phyloP scores from a whole-genome alignment of 2,329 filamentous ascomycete genomes.

The Aspergillus udagawae region DNA sequence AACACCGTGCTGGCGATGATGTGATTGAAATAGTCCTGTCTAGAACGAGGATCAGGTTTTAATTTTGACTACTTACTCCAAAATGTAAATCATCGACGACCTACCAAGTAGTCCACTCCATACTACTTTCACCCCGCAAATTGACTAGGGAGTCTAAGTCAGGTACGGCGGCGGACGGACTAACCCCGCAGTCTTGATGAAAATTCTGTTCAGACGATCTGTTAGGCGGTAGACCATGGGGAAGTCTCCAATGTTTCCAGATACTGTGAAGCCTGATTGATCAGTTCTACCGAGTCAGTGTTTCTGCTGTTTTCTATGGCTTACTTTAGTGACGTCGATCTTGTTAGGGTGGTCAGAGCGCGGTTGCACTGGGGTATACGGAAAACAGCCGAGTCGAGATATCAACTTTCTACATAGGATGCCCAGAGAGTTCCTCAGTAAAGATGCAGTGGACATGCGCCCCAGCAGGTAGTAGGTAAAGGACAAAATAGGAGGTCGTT shows the following conservation, averaged over 20 bases:
- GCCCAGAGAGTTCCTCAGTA: not conserved
- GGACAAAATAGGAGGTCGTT: not conserved
- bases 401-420: not conserved
- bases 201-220: constrained; percentile 7
- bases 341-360: not conserved
- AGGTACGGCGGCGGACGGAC: constrained; percentile 21
- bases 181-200: constrained; percentile 14
- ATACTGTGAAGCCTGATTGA: not conserved
- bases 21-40: constrained; percentile 12
- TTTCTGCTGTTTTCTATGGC: not conserved
- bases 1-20: constrained; percentile 25
- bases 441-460: not conserved
- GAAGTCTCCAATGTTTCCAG: not conserved
- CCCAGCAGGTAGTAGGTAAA: not conserved
- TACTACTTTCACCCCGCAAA: constrained; percentile 11
- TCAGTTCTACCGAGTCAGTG: not conserved
- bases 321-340: not conserved
- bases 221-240: constrained; percentile 10
- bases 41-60: not conserved
- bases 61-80: constrained; percentile 20
- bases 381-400: not conserved
- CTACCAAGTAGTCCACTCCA: not conserved
- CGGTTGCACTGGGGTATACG: not conserved
- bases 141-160: constrained; percentile 13
- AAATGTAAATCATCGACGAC: constrained; percentile 39